A percentile compares a stretch with the other conserved stretches of the same genome.
phyloP scores from a whole-genome alignment of 208 protist genomes.

The Leishmania guyanensis region DNA sequence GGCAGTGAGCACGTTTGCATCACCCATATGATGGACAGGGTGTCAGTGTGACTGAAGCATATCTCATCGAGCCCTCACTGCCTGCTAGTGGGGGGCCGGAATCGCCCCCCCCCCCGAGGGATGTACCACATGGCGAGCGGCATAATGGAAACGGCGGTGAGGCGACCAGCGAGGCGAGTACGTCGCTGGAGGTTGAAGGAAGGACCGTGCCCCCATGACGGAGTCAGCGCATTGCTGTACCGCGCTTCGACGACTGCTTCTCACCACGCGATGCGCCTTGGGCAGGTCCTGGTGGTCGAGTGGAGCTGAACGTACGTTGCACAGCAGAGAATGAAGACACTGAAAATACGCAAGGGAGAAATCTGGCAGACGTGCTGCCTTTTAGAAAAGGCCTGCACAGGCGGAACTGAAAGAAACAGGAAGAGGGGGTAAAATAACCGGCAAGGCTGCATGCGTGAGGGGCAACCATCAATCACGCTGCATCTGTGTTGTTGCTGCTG shows the following conservation, averaged over 20 bases:
- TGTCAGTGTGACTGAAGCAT: too few species aligned
- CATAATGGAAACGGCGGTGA: not conserved
- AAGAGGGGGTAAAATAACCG: not conserved
- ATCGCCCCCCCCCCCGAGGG: too few species aligned
- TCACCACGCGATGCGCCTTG: not conserved
- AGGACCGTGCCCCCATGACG: not conserved
- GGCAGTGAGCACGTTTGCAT: not conserved
- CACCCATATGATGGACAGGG: not conserved
- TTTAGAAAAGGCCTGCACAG: not conserved
- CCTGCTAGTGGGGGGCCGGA: not conserved
- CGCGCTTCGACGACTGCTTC: not conserved
- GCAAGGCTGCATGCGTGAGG: too few species aligned
- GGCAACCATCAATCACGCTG: too few species aligned
- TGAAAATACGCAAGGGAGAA: not conserved
- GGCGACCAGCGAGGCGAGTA: not conserved
- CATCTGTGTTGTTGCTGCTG: too few species aligned
- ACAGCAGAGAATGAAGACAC: not conserved
- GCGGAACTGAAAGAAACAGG: not conserved
- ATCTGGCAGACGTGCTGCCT: not conserved
- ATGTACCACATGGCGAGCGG: not conserved
- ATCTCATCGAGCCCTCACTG: not conserved
- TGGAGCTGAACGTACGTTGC: not conserved
- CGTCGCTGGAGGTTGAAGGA: not conserved
- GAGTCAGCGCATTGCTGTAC: not conserved
- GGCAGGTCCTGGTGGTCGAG: too few species aligned